Conservation (phyloP, 352 stramenopile species). For the Globisporangium mamillatum region DNA sequence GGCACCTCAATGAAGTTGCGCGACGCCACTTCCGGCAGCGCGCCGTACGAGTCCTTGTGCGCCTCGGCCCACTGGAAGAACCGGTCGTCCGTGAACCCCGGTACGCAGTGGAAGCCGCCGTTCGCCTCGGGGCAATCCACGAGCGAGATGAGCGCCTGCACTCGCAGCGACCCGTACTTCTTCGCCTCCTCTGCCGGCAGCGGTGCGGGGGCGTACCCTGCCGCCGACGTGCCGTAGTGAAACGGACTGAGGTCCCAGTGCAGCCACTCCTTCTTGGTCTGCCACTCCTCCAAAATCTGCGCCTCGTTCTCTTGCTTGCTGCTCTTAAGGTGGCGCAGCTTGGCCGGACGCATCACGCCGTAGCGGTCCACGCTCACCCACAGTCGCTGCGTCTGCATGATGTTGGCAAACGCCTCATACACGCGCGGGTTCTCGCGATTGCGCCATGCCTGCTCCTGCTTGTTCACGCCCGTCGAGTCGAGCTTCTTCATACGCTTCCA, state of each 20-base stretch:
- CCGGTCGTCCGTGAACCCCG: conserved; percentile 38
- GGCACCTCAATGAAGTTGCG: conserved; percentile 50
- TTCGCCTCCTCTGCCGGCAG: conserved; percentile 16
- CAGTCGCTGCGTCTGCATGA: conserved; percentile 30
- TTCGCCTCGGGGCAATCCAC: conserved; percentile 40
- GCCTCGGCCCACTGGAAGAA: conserved; percentile 44
- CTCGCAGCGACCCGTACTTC: conserved; percentile 40
- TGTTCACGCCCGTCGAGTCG: conserved; percentile 37
- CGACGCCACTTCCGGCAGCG: conserved; percentile 27
- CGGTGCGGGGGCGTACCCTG: conserved; percentile 30
- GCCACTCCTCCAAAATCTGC: conserved; percentile 29
- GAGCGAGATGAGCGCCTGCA: conserved; percentile 41
- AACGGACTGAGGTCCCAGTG: conserved; percentile 55
- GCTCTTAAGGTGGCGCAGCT: conserved; percentile 25
- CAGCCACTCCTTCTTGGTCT: conserved; percentile 53
- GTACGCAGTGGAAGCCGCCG: conserved; percentile 50
- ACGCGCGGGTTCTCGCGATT: conserved; percentile 42
- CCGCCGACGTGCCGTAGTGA: conserved; percentile 43
- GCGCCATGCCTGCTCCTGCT: conserved; percentile 40
- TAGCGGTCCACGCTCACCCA: conserved; percentile 56
- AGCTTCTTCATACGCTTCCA: conserved; percentile 60
- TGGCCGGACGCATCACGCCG: conserved; percentile 39
- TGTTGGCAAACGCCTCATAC: conserved; percentile 31
- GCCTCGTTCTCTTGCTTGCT: conserved; percentile 26
- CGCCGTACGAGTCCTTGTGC: conserved; percentile 32